These are phyloP conservation scores for Pseudoscleropodium purum DNA, from an alignment of 225 moss, liverwort and hornwort species.

Conservation along the genomic window DNA sequence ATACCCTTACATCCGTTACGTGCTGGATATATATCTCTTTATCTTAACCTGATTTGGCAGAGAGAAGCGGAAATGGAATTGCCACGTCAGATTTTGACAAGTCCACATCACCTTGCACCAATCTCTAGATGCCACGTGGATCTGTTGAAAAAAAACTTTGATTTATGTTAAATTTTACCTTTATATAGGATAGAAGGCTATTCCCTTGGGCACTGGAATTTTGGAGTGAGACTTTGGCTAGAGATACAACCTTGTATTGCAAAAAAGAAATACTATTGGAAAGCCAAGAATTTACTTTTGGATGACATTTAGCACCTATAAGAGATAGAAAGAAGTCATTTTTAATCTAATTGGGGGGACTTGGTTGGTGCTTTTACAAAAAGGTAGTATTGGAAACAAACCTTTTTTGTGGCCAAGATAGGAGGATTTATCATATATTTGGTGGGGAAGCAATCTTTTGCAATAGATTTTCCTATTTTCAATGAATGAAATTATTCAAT, in stretches of 20 bases:
- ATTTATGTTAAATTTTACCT: rapidly evolving
- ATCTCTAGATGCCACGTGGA: background rate
- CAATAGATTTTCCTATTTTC: rapidly evolving
- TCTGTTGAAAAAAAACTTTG: too few relatives aligned
- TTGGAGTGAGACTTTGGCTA: rapidly evolving
- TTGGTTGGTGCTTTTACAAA: background rate
- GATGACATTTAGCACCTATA: too few relatives aligned
- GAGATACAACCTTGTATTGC: rapidly evolving
- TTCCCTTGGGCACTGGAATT: rapidly evolving
- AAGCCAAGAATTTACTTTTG: background rate
- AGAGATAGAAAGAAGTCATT: rapidly evolving
- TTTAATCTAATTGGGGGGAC: rapidly evolving
- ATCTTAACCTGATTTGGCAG: background rate
- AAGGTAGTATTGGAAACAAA: background rate
- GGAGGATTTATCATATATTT: background rate
- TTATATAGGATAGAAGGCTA: too few relatives aligned
- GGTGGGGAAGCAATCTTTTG: rapidly evolving
- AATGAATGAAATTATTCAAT: background rate
- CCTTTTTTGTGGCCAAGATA: too few relatives aligned
- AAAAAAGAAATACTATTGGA: background rate
- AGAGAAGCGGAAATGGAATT: background rate
- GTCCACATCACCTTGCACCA: background rate
- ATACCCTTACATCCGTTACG: background rate
- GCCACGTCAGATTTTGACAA: background rate
- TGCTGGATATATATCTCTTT: background rate